A percentile compares a stretch with the other conserved stretches of the same genome.
These are phyloP conservation scores for Tarenaya hassleriana DNA, from an alignment of 345 rosid genomes.

Conservation along the genomic window DNA sequence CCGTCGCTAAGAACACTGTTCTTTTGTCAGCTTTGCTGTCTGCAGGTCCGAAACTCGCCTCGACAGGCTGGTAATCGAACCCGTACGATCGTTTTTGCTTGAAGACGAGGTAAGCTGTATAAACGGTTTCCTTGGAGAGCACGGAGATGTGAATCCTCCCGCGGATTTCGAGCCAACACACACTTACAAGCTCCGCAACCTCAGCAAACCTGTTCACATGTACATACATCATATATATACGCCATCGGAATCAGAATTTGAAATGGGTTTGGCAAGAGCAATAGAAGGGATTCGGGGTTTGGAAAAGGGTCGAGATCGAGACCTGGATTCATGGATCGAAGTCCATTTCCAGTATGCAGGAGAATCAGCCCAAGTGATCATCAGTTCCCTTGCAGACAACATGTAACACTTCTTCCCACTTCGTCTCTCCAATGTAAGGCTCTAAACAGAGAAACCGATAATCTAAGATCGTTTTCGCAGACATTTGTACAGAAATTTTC, in stretches of 20 bases:
- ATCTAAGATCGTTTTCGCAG: no score
- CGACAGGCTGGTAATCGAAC: constrained; percentile 31
- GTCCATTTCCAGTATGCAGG: constrained; percentile 39
- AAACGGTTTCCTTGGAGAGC: constrained; percentile 38
- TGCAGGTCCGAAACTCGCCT: constrained; percentile 28
- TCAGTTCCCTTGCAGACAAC: constrained; percentile 41
- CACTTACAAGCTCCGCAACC: constrained; percentile 41
- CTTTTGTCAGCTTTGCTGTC: constrained; percentile 19
- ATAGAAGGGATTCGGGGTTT: not conserved
- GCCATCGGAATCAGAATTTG: not conserved
- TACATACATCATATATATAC: not conserved
- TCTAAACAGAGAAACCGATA: constrained; percentile 8
- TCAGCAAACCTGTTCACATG: constrained; percentile 31
- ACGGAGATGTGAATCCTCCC: constrained; percentile 31
- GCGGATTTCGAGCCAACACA: constrained; percentile 46
- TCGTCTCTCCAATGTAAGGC: constrained; percentile 33
- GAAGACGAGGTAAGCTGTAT: constrained; percentile 44
- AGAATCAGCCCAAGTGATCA: constrained; percentile 37
- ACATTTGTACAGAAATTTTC: not conserved
- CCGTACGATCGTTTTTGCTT: constrained; percentile 26
- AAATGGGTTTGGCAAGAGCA: not conserved
- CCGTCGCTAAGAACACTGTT: constrained; percentile 19
- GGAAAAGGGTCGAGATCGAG: not conserved
- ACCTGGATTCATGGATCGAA: constrained; percentile 34
- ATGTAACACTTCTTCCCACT: constrained; percentile 46